Percentiles rank a stretch among this genome's conserved stretches.
phyloP scores from a whole-genome alignment of 495 filamentous ascomycete species.

The Hypoxylon lenormandii region DNA sequence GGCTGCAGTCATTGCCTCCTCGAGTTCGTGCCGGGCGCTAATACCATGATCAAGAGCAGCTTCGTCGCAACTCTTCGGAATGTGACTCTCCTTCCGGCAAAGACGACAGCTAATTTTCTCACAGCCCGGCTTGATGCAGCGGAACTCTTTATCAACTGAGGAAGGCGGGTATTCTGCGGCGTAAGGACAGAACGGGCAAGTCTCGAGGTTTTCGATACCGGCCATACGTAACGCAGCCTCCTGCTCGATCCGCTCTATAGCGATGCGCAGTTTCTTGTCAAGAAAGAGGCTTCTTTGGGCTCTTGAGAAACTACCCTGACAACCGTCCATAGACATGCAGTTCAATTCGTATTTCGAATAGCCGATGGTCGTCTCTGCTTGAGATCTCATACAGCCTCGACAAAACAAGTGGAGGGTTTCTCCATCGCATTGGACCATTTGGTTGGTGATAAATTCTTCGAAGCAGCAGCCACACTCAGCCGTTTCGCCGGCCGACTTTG shows the following conservation, averaged over 20 bases:
- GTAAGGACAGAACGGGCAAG: conserved; percentile 86
- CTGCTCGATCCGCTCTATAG: conserved; percentile 76
- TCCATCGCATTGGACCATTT: conserved; percentile 74
- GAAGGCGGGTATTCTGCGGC: conserved; percentile 76
- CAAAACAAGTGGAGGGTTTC: conserved; percentile 71
- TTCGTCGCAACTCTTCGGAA: conserved; percentile 79
- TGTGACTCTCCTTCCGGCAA: conserved; percentile 77
- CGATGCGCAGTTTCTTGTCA: conserved; percentile 64
- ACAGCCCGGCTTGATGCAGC: conserved; percentile 75
- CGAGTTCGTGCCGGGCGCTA: conserved; percentile 72
- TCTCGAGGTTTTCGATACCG: conserved; percentile 72
- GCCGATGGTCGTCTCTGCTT: conserved; percentile 76
- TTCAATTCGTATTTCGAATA: conserved; percentile 69
- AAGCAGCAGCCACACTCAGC: conserved; percentile 79
- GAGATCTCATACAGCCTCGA: conserved; percentile 69
- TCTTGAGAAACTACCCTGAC: conserved; percentile 56
- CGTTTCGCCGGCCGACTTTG: conserved; percentile 62
- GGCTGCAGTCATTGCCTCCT: conserved; percentile 86
- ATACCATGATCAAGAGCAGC: conserved; percentile 67
- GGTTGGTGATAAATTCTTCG: conserved; percentile 71
- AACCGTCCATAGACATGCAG: conserved; percentile 66
- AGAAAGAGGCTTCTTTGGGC: conserved; percentile 68
- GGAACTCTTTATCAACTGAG: conserved; percentile 79
- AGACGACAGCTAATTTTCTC: conserved; percentile 76
- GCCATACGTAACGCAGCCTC: conserved; percentile 73